Conservation (phyloP, 192 early-diverging fungal genomes). For the Dissophora ornata region DNA sequence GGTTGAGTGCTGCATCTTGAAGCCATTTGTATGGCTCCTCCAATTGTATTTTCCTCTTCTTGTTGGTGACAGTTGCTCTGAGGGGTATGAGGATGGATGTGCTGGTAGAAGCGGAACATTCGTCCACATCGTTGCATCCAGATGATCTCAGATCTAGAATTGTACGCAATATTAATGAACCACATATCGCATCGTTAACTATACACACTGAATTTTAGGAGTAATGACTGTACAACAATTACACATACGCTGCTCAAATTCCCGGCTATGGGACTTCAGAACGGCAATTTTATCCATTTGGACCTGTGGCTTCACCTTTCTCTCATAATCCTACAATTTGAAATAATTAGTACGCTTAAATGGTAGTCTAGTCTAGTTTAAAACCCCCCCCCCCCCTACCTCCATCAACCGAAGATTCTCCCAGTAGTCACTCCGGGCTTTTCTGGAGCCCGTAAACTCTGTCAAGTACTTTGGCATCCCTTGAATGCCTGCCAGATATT, state of each 20-base stretch:
- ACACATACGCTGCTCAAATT: background rate
- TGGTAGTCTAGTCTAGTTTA: too few relatives aligned
- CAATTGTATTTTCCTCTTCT: constrained; percentile 4
- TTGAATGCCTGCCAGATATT: background rate
- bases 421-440: too few relatives aligned
- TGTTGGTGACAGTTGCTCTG: background rate
- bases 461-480: background rate
- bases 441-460: too few relatives aligned
- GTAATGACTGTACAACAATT: too few relatives aligned
- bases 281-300: background rate
- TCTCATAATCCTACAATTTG: background rate
- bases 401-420: too few relatives aligned
- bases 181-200: too few relatives aligned
- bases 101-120: background rate
- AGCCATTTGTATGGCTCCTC: constrained; percentile 2
- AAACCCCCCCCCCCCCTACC: too few relatives aligned
- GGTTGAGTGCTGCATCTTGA: background rate
- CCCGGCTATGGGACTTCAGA: background rate
- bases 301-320: background rate
- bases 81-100: too few relatives aligned
- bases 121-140: too few relatives aligned
- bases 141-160: constrained; percentile 3
- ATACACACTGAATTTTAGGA: too few relatives aligned
- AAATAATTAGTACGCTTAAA: too few relatives aligned
- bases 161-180: background rate